Conservation (phyloP, 2,329 filamentous ascomycete genomes). For the Xylaria sp. region DNA sequence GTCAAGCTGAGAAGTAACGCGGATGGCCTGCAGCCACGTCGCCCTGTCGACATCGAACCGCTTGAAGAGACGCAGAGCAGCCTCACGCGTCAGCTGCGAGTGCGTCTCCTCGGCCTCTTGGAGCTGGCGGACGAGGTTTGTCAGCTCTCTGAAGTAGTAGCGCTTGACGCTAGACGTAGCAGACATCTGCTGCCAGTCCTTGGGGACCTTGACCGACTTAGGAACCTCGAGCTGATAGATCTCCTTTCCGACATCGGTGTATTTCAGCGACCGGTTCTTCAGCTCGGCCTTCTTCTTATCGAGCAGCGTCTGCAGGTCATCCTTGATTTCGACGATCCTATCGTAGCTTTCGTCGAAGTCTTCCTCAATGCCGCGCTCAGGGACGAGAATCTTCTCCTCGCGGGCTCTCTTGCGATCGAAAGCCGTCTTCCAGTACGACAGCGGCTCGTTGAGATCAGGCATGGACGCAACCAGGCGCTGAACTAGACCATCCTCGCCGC, state of each 20-base stretch:
- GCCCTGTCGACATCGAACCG: conserved; percentile 87
- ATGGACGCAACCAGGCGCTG: conserved; percentile 81
- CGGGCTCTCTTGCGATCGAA: conserved; percentile 83
- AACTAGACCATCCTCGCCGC: conserved; percentile 79
- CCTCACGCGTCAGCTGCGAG: conserved; percentile 85
- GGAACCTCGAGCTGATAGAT: conserved; percentile 95
- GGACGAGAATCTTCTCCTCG: conserved; percentile 80
- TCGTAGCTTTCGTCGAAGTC: conserved; percentile 88
- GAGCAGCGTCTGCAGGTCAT: conserved; percentile 71
- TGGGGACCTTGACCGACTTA: conserved; percentile 81
- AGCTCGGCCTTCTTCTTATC: conserved; percentile 72
- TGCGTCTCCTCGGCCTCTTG: conserved; percentile 96
- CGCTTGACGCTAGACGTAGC: conserved; percentile 87
- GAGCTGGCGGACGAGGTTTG: conserved; percentile 78
- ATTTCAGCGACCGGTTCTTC: conserved; percentile 73
- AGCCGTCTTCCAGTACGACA: conserved; percentile 87
- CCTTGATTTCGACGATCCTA: conserved; percentile 73
- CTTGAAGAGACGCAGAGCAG: conserved; percentile 78
- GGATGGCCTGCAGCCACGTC: conserved; percentile 86
- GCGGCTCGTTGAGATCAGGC: conserved; percentile 75
- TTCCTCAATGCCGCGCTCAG: conserved; percentile 83
- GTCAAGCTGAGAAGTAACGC: conserved; percentile 88
- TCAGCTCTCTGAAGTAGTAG: conserved; percentile 88
- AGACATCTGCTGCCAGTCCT: conserved; percentile 94
- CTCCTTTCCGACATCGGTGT: conserved; percentile 89